Percentiles rank a stretch among this genome's conserved stretches.
These are phyloP conservation scores for Ophiostoma perfectum DNA, from an alignment of 2,329 filamentous ascomycete species.

Conservation along the genomic window DNA sequence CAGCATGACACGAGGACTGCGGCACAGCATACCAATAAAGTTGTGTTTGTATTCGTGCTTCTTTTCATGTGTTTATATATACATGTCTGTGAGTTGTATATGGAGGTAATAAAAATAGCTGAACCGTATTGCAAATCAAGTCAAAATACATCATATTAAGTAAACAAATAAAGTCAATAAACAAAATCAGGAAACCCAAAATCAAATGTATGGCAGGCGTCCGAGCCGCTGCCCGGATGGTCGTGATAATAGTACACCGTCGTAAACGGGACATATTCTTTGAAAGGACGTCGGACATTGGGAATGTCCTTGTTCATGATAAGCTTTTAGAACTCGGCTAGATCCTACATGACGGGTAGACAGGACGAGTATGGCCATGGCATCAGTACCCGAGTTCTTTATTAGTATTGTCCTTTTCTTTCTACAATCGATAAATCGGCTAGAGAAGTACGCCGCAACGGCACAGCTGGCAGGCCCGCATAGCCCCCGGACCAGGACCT, in stretches of 20 bases:
- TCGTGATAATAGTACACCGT: not conserved
- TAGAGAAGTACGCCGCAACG: not conserved
- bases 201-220: too few relatives aligned
- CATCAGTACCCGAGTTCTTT: not conserved
- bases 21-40: not conserved
- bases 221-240: too few relatives aligned
- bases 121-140: too few relatives aligned
- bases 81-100: not conserved
- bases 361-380: not conserved
- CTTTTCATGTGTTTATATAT: not conserved
- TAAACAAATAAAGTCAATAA: too few relatives aligned
- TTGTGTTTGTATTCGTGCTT: not conserved
- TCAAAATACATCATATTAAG: too few relatives aligned
- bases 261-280: too few relatives aligned
- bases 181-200: too few relatives aligned
- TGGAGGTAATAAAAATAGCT: too few relatives aligned
- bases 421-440: not conserved
- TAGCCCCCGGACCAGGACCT: not conserved
- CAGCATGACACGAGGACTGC: not conserved
- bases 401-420: not conserved
- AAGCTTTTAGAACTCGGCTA: not conserved
- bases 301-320: not conserved
- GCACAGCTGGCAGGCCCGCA: not conserved
- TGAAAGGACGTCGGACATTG: not conserved
- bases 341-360: constrained; percentile 1